phyloP scores from a whole-genome alignment of 2,329 filamentous ascomycete species.

The Pseudocercospora vitis region DNA sequence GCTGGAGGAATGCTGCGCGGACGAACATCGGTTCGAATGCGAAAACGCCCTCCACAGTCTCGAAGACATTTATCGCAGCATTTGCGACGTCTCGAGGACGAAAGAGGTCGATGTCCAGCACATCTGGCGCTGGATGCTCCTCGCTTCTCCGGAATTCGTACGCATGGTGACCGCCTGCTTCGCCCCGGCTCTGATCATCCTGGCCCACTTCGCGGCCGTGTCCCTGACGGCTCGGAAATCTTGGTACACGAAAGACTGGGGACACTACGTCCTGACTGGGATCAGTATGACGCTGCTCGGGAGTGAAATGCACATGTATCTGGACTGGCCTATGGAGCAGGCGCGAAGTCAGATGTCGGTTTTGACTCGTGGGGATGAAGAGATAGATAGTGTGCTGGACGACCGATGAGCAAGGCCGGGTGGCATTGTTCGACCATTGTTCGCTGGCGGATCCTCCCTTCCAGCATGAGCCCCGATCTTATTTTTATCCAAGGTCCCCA shows the following conservation, averaged over 20 bases:
- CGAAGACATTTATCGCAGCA: constrained; percentile 15
- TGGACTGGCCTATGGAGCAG: constrained; percentile 14
- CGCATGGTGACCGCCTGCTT: constrained; percentile 23
- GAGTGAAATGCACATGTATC: constrained; percentile 7
- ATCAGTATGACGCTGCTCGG: constrained; percentile 12
- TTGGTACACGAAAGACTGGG: constrained; percentile 14
- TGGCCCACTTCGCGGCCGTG: constrained; percentile 28
- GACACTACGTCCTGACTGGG: constrained; percentile 9
- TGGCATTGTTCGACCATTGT: no score
- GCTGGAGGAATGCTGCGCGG: constrained; percentile 11
- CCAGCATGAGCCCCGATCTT: no score
- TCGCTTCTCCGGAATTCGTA: constrained; percentile 20
- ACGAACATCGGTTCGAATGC: constrained; percentile 8
- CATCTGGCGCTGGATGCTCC: constrained; percentile 15
- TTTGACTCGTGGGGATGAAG: not conserved
- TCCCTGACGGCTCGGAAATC: constrained; percentile 15
- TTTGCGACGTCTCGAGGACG: constrained; percentile 6
- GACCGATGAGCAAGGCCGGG: no score
- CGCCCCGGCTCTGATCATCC: constrained; percentile 27
- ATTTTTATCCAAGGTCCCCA: no score
- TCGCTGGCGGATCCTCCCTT: no score
- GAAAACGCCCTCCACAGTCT: constrained; percentile 12
- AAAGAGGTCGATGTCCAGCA: constrained; percentile 12
- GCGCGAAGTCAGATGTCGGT: constrained; percentile 2
- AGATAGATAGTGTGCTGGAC: constrained; percentile 14